Percentiles rank a stretch among this genome's conserved stretches.
Evolutionary conservation across 2,329 filamentous ascomycete species (phyloP).

Genomic region (Neonectria coccinea): DNA sequence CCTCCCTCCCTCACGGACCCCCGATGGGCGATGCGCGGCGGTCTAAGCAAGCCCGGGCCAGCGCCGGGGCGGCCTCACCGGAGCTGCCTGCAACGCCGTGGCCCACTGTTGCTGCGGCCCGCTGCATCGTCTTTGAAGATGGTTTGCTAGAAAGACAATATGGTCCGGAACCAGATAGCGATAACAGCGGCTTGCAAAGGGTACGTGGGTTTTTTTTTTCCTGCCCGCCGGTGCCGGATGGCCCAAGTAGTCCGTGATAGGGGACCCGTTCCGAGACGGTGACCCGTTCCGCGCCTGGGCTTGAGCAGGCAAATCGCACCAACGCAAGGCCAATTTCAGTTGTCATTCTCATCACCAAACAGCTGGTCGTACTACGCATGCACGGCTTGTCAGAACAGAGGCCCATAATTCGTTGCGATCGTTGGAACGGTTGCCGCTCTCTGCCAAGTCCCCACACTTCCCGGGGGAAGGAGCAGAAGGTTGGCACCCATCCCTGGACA

Average conservation of each 20-base stretch:
- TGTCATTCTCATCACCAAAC: conserved; percentile 23
- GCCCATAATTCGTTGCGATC: conserved; percentile 21
- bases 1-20: conserved; percentile 1
- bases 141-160: conserved; percentile 1
- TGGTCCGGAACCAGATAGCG: neutral
- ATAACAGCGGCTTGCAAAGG: neutral
- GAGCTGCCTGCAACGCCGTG: conserved; percentile 15
- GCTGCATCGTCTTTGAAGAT: conserved; percentile 15
- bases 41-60: conserved; percentile 14
- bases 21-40: conserved; percentile 18
- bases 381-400: conserved; percentile 2
- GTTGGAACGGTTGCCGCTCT: conserved; percentile 8
- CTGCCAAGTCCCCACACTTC: conserved; percentile 20
- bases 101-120: conserved; percentile 1
- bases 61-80: conserved; percentile 11
- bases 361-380: neutral
- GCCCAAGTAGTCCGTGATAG: neutral
- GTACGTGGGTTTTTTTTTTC: neutral
- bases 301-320: conserved; percentile 21
- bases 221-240: neutral
- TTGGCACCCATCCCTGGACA: conserved; percentile 1
- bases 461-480: neutral
- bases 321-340: conserved; percentile 15
- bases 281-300: conserved; percentile 1
- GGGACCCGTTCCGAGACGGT: neutral